phyloP scores from a whole-genome alignment of 129 eudicot species.

The Escallonia rubra region DNA sequence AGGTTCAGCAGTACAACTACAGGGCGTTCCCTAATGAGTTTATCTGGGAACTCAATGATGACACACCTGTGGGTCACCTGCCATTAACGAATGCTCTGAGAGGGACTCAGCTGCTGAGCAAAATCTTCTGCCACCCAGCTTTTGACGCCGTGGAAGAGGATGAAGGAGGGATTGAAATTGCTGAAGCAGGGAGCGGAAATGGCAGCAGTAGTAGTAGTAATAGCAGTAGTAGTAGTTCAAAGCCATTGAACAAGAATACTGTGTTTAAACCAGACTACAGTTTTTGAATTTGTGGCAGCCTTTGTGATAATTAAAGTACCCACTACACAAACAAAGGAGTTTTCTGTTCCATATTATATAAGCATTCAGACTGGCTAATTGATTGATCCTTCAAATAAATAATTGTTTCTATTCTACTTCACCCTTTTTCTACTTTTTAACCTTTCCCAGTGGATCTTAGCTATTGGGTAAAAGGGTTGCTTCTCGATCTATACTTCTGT shows the following conservation, averaged over 20 bases:
- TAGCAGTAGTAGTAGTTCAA: background rate
- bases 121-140: slow-evolving; percentile 76
- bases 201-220: background rate
- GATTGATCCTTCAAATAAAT: no score
- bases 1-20: slow-evolving; percentile 73
- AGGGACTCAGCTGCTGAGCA: slow-evolving; percentile 64
- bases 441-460: no score
- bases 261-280: slow-evolving; percentile 55
- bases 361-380: no score
- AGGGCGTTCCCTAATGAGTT: slow-evolving; percentile 77
- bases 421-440: no score
- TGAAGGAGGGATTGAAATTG: slow-evolving; percentile 1
- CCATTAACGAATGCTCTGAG: slow-evolving; percentile 89
- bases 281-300: slow-evolving; percentile 22
- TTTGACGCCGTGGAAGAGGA: slow-evolving; percentile 36
- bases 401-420: no score
- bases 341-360: no score
- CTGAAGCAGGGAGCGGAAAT: background rate
- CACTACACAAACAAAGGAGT: no score
- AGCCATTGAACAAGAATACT: slow-evolving; percentile 29
- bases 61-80: slow-evolving; percentile 72
- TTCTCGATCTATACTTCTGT: no score
- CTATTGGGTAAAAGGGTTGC: no score
- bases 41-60: slow-evolving; percentile 56
- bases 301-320: no score